Base-by-base conservation (phyloP, 805 yeast species). In the Candida endomychidarum region DNA sequence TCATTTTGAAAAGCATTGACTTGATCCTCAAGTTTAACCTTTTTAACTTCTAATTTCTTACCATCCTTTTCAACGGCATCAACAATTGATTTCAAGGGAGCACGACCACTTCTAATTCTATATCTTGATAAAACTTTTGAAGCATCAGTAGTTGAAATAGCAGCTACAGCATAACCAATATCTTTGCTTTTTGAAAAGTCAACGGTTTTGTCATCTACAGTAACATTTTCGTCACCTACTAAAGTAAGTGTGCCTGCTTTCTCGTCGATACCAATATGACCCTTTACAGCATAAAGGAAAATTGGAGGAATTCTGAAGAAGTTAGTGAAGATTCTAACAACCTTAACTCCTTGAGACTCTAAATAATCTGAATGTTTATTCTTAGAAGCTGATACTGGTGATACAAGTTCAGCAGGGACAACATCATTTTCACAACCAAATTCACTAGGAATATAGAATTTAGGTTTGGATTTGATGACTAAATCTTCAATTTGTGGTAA, bases 371-470 rank as follows among this genome's bases (percentile, higher is more conserved):
- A 65, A 10, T 52, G 58, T 2, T 52, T 50, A 5, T 70, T 52
- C 49, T 75, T 9, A 1, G 34, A 50, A 21, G 59, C 50, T 40
- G 74, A 60, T 0, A 62, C 65, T 5, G 77, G 72, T 16, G 66
- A 54, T 16, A 38, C 27, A 15, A 48, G 42, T 3, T 49, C 49
- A 7, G n/a, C 3, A 14, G 27, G 30, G n/a, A 40, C 12, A 15
- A 55, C 54, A 7, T 52, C 60, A 12, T 69, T 36, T 39, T 77
- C 78, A 16, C 65, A 50, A 28, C 86, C 88, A 49, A 75, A 81
- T 50, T 79, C 84, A 2, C 82, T 73, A 22, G 84, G 83, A 47
- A 79, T 71, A 60, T 68, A 80, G 23, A 77, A 52, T 52, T 73
- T 72, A 36, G 78, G 77, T 46, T 72, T 70, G 37, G 63, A 66